Evolutionary conservation across 1,284 basidiomycete species (phyloP).

Genomic region (Boletus mariae): DNA sequence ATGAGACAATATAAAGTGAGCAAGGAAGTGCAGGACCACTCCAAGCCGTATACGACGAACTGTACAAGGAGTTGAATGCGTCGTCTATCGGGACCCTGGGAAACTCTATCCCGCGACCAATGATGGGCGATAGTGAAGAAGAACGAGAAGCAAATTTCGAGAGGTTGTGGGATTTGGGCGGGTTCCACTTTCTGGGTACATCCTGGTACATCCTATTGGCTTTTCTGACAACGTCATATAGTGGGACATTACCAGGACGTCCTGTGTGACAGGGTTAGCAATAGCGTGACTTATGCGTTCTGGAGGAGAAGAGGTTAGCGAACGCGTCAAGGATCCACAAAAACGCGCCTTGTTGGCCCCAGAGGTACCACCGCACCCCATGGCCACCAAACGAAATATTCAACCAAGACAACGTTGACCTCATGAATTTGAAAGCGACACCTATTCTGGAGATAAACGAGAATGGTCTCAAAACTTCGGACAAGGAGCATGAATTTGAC

Average conservation of each 20-base stretch:
- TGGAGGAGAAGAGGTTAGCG: conserved; percentile 7
- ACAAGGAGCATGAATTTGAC: no score
- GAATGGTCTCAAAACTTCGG: no score
- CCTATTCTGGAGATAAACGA: no score
- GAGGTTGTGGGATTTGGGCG: conserved; percentile 9
- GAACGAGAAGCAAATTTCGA: conserved; percentile 11
- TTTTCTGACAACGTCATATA: neutral
- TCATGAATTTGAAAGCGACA: no score
- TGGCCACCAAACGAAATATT: no score
- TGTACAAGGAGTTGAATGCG: conserved; percentile 6
- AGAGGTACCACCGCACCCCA: neutral
- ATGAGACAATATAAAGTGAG: conserved; percentile 12
- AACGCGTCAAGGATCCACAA: conserved; percentile 10
- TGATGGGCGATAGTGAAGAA: conserved; percentile 9
- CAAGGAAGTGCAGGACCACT: conserved; percentile 10
- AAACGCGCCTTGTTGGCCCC: conserved; percentile 17
- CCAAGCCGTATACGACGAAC: conserved; percentile 15
- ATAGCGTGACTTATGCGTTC: conserved; percentile 10
- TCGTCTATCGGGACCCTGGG: neutral
- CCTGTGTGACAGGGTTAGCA: neutral
- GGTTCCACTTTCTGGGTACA: conserved; percentile 7
- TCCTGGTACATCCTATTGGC: neutral
- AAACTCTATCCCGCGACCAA: neutral
- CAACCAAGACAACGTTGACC: no score
- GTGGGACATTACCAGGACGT: conserved; percentile 8